These are phyloP conservation scores for Sporothrix phasma DNA, from an alignment of 2,329 filamentous ascomycete species.

Conservation along the genomic window DNA sequence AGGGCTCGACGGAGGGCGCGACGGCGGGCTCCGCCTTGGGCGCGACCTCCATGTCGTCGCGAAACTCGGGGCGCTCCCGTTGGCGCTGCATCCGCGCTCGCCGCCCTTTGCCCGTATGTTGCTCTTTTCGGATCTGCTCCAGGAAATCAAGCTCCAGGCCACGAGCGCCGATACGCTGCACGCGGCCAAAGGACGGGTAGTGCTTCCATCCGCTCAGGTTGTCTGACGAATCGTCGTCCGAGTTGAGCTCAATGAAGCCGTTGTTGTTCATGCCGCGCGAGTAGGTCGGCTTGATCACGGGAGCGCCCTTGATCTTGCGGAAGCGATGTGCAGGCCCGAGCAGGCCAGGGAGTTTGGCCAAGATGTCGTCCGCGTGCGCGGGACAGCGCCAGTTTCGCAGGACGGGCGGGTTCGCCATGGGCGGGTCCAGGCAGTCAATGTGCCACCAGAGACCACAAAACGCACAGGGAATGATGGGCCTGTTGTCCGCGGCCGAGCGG, in stretches of 20 bases:
- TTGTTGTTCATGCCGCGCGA: slow-evolving; percentile 60
- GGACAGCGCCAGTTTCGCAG: slow-evolving; percentile 81
- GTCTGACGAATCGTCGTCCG: slow-evolving; percentile 43
- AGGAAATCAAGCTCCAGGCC: slow-evolving; percentile 67
- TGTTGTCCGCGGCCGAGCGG: slow-evolving; percentile 49
- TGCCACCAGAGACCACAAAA: slow-evolving; percentile 79
- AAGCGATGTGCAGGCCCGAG: slow-evolving; percentile 52
- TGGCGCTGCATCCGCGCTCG: slow-evolving; percentile 13
- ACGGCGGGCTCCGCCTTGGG: background rate
- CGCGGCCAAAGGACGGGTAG: slow-evolving; percentile 50
- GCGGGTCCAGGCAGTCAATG: slow-evolving; percentile 81
- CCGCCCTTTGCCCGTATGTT: background rate
- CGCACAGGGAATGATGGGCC: slow-evolving; percentile 78
- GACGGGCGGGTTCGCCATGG: slow-evolving; percentile 66
- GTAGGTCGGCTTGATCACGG: slow-evolving; percentile 41
- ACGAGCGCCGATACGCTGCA: slow-evolving; percentile 53
- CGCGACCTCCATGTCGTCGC: background rate
- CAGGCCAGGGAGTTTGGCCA: slow-evolving; percentile 46
- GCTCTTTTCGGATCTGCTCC: slow-evolving; percentile 25
- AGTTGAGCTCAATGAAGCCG: slow-evolving; percentile 60
- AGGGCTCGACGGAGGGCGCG: background rate
- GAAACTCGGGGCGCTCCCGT: background rate
- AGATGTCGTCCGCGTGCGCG: slow-evolving; percentile 69
- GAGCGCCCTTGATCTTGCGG: slow-evolving; percentile 48
- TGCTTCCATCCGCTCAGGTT: slow-evolving; percentile 43